Evolutionary conservation across 768 basidiomycete species (phyloP).

Genomic region (Wakefieldia striispora): DNA sequence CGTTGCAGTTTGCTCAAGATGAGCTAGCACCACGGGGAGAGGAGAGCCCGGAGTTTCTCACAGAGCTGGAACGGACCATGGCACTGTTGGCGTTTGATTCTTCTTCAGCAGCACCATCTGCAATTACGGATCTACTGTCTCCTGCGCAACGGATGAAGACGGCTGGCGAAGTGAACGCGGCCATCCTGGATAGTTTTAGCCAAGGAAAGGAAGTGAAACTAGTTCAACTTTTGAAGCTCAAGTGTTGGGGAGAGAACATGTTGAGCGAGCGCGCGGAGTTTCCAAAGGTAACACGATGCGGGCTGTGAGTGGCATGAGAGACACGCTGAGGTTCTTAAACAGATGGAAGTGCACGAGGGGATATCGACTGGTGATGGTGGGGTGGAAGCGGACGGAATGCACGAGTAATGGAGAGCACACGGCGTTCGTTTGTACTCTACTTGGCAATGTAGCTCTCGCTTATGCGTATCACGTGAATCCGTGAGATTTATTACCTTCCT

Average conservation of each 20-base stretch:
- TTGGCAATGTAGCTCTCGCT: conserved; percentile 2
- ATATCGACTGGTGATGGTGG: conserved; percentile 10
- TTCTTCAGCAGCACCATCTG: conserved; percentile 47
- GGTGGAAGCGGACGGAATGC: conserved; percentile 22
- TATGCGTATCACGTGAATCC: conserved; percentile 8
- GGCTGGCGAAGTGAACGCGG: conserved; percentile 94
- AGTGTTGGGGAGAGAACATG: conserved; percentile 86
- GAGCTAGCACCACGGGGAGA: conserved; percentile 95
- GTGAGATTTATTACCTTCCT: not conserved
- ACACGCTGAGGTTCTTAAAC: conserved; percentile 22
- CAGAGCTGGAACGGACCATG: conserved; percentile 94
- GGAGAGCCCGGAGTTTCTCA: conserved; percentile 89
- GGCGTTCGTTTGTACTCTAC: not conserved
- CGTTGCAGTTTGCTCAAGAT: conserved; percentile 86
- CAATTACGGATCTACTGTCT: conserved; percentile 77
- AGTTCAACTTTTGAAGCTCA: conserved; percentile 73
- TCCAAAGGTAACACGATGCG: conserved; percentile 57
- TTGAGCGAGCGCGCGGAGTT: conserved; percentile 77
- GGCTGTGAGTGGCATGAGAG: conserved; percentile 19
- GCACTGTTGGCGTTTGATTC: conserved; percentile 83
- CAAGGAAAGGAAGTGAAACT: conserved; percentile 94
- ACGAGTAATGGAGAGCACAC: conserved; percentile 17
- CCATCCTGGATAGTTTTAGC: conserved; percentile 88
- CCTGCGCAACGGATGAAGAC: conserved; percentile 90
- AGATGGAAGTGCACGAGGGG: conserved; percentile 33